Evolutionary conservation across 73 alveolate species (phyloP).

Genomic region (Tetrahymena elliotti): DNA sequence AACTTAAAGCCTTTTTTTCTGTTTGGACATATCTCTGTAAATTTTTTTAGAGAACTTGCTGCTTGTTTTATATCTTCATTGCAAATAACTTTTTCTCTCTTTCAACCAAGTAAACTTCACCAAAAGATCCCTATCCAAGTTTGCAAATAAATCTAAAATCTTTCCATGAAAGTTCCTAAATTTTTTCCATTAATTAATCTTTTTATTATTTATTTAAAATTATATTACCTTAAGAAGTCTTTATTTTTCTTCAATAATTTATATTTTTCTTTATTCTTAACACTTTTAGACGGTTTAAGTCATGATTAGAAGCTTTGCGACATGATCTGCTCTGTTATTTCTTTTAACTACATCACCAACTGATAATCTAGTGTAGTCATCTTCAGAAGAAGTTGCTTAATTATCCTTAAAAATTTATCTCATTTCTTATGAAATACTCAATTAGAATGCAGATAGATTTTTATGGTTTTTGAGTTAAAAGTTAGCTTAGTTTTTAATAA

Average conservation of each 20-base stretch:
- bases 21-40: constrained; percentile 59
- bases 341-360: constrained; percentile 15
- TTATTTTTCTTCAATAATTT: not conserved
- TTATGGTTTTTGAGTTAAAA: constrained; percentile 6
- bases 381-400: not conserved
- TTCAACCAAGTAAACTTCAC: constrained; percentile 41
- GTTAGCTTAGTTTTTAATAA: constrained; percentile 15
- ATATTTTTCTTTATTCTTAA: not conserved
- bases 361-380: constrained; percentile 9
- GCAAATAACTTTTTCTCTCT: constrained; percentile 35
- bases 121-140: constrained; percentile 43
- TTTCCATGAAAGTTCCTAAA: not conserved
- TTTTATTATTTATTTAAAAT: too few relatives aligned
- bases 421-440: constrained; percentile 4
- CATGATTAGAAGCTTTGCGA: not conserved
- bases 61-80: constrained; percentile 47
- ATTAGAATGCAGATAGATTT: constrained; percentile 8
- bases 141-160: constrained; percentile 19
- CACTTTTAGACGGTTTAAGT: not conserved
- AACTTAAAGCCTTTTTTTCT: constrained; percentile 69
- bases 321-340: constrained; percentile 38
- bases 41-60: constrained; percentile 52
- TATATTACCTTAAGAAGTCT: not conserved
- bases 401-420: constrained; percentile 1
- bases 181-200: too few relatives aligned